A percentile compares a stretch with the other conserved stretches of the same genome.
These are phyloP conservation scores for Neonectria hederae DNA, from an alignment of 2,329 filamentous ascomycete genomes.

Conservation along the genomic window DNA sequence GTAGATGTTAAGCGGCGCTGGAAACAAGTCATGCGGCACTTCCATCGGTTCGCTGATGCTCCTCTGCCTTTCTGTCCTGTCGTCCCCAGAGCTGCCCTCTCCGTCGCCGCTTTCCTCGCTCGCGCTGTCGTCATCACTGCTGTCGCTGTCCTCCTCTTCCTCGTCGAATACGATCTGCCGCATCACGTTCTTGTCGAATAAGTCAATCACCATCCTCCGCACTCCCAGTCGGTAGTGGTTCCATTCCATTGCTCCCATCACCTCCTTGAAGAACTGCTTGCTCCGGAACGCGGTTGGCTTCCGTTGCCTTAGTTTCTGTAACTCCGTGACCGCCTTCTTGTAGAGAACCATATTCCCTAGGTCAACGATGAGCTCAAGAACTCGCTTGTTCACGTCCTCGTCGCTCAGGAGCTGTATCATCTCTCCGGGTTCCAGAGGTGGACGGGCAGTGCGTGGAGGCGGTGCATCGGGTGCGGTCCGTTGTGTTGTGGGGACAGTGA, in stretches of 20 bases:
- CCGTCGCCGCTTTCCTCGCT: slow-evolving; percentile 56
- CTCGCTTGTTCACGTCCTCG: slow-evolving; percentile 76
- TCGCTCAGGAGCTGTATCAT: slow-evolving; percentile 62
- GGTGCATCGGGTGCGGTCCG: slow-evolving; percentile 60
- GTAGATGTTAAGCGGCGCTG: slow-evolving; percentile 47
- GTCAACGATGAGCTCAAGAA: slow-evolving; percentile 85
- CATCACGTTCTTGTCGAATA: slow-evolving; percentile 92
- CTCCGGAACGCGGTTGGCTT: slow-evolving; percentile 80
- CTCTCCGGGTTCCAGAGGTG: slow-evolving; percentile 55
- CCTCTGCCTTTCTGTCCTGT: slow-evolving; percentile 67
- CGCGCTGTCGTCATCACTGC: slow-evolving; percentile 66
- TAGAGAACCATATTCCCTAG: slow-evolving; percentile 93
- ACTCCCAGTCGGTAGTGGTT: slow-evolving; percentile 90
- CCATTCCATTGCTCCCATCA: slow-evolving; percentile 84
- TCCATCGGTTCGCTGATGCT: slow-evolving; percentile 59
- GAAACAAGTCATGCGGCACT: slow-evolving; percentile 46
- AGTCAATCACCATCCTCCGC: slow-evolving; percentile 88
- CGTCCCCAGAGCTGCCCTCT: slow-evolving; percentile 58
- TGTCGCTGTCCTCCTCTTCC: slow-evolving; percentile 66
- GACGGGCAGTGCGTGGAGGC: slow-evolving; percentile 52
- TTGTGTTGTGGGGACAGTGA: slow-evolving; percentile 60
- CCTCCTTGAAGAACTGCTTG: slow-evolving; percentile 81
- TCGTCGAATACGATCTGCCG: slow-evolving; percentile 81
- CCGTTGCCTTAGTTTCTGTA: slow-evolving; percentile 80
- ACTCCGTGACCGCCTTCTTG: slow-evolving; percentile 84